phyloP scores from a whole-genome alignment of 2,329 filamentous ascomycete genomes.

The Cercospora nicotianae region DNA sequence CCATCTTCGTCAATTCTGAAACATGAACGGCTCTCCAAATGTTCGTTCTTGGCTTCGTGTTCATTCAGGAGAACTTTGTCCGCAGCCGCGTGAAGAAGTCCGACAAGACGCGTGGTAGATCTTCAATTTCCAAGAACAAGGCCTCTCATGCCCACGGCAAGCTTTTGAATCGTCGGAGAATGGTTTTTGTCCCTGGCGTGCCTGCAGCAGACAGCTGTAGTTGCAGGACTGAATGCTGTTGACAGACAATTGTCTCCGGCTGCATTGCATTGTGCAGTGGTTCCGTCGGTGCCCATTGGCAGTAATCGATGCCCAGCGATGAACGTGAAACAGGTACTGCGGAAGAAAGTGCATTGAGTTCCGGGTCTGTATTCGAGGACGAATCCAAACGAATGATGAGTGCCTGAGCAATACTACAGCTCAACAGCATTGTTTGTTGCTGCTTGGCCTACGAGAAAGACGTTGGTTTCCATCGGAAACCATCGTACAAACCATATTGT shows the following conservation, averaged over 20 bases:
- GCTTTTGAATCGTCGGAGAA: background rate
- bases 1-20: background rate
- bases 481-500: background rate
- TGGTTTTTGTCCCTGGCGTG: background rate
- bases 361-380: background rate
- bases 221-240: background rate
- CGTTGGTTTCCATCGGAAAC: slow-evolving; percentile 2
- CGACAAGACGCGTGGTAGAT: background rate
- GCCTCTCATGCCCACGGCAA: background rate
- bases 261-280: background rate
- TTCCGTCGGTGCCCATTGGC: background rate
- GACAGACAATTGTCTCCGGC: background rate
- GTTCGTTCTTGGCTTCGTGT: background rate
- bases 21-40: background rate
- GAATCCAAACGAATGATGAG: background rate
- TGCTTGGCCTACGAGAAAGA: background rate
- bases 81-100: slow-evolving; percentile 3
- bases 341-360: background rate
- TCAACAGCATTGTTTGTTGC: background rate
- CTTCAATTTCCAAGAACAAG: background rate
- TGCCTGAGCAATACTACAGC: background rate
- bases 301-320: background rate
- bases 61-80: background rate
- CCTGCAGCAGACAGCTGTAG: slow-evolving; percentile 2
- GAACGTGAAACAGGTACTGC: background rate